Evolutionary conservation across 2,329 filamentous ascomycete genomes (phyloP), one percentile per base, ranked within the genome.

Genomic region (Fusarium albosuccineum): DNA sequence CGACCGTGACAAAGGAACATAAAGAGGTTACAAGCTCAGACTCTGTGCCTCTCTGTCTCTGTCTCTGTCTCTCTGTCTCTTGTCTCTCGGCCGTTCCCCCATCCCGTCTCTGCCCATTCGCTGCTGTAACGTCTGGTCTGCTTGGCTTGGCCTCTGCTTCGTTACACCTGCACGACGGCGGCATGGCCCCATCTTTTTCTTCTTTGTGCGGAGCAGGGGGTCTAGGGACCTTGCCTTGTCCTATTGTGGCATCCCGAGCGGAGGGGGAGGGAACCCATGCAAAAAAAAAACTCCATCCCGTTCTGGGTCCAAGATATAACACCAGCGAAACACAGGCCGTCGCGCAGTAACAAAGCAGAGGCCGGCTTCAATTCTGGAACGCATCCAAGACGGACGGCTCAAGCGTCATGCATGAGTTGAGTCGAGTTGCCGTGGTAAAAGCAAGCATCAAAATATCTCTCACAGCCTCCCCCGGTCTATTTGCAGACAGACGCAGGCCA

Each of bases 161-260:
- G 61, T 68, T 68, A 68, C 66, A 66, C 57, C 42, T 68, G 53
- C 65, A 53, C 61, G 40, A 33, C 27, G 48, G 52, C 39, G 7
- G 62, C 46, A 29, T 30, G 26, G 42, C 26, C 51, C 62, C 62
- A 66, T 62, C 46, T 39, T 48, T 63, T n/a, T 9, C 22, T 16
- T 36, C 14, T 55, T 45, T 37, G 46, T 16, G n/a, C 33, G 11
- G 33, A 41, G 30, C 45, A 14, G 17, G 34, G 30, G 13, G 22
- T 22, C 22, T 22, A 22, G 22, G 22, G 22, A 22, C 22, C 22
- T 22, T 22, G 22, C 50, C 52, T 52, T 62, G 41, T 56, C 66
- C 59, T 16, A 49, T 68, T 68, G 57, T 50, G 65, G 66, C 66
- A 66, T 68, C 57, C 66, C 66, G 65, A 66, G 22, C 22, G 22